Conservation (phyloP, 1,284 basidiomycete species). For the Malassezia brasiliensis region DNA sequence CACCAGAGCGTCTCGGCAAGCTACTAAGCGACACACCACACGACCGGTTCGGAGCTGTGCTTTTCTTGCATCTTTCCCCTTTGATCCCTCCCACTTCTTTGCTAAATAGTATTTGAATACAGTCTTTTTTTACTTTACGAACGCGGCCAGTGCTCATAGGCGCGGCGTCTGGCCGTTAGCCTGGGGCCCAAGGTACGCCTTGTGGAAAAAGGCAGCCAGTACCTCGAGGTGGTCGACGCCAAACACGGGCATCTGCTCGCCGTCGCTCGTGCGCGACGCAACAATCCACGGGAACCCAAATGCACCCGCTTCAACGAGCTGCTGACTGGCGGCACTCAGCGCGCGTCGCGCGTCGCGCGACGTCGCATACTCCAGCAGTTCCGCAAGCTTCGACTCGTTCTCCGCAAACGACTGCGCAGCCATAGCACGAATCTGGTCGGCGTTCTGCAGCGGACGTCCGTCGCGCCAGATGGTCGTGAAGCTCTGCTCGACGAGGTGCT, state of each 20-base stretch:
- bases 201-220: conserved; percentile 8
- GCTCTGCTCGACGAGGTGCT: conserved; percentile 19
- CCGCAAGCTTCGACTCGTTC: not conserved
- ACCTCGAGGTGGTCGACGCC: not conserved
- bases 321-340: not conserved
- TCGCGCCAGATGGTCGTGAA: conserved; percentile 30
- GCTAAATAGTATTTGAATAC: not conserved
- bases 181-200: conserved; percentile 5
- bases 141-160: not conserved
- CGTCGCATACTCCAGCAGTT: not conserved
- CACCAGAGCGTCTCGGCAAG: conserved; percentile 9
- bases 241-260: not conserved
- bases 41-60: too few relatives aligned
- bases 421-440: not conserved
- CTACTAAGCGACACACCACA: conserved; percentile 2
- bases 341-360: not conserved
- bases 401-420: not conserved
- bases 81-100: conserved; percentile 3
- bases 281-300: conserved; percentile 15
- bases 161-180: conserved; percentile 3
- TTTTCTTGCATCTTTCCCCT: not conserved
- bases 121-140: not conserved
- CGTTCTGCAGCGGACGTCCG: not conserved
- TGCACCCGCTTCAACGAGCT: conserved; percentile 3
- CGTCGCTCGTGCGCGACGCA: not conserved